Percentiles rank a stretch among this genome's conserved stretches.
Conservation (phyloP, 352 stramenopile genomes). For the Pythium sukuiense region DNA sequence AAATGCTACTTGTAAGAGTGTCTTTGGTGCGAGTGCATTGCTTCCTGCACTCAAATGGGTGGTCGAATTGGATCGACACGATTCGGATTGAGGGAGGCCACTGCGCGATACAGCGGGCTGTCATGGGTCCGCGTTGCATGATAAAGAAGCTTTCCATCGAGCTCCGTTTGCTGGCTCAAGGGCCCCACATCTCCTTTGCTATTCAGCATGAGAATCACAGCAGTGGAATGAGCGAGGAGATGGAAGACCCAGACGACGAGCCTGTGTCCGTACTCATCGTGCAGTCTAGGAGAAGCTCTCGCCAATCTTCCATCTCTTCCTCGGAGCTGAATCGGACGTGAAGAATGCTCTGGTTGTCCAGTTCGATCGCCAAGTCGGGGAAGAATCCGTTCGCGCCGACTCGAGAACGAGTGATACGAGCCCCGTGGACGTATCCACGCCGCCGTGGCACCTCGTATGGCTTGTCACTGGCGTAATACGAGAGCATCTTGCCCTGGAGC, state of each 20-base stretch:
- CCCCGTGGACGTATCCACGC: constrained; percentile 55
- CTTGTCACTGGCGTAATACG: constrained; percentile 74
- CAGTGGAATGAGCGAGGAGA: constrained; percentile 19
- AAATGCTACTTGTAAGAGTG: not conserved
- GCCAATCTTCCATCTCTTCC: constrained; percentile 37
- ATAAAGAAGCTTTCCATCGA: constrained; percentile 18
- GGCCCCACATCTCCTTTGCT: not conserved
- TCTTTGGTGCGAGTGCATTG: constrained; percentile 18
- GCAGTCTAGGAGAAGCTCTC: constrained; percentile 25
- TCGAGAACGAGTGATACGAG: constrained; percentile 27
- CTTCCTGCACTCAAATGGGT: constrained; percentile 8
- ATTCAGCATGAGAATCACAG: constrained; percentile 7
- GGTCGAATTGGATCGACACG: not conserved
- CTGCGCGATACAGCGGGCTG: not conserved
- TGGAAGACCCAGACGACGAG: constrained; percentile 12
- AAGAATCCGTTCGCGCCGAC: constrained; percentile 24
- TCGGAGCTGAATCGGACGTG: constrained; percentile 29
- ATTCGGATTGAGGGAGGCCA: not conserved
- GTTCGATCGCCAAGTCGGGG: constrained; percentile 28
- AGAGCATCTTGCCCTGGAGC: constrained; percentile 65
- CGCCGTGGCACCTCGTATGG: constrained; percentile 69
- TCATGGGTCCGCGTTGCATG: not conserved
- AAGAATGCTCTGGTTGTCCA: constrained; percentile 25
- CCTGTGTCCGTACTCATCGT: not conserved
- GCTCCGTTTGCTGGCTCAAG: constrained; percentile 5